Conservation (phyloP, 164 flowering plant species). For the Chloranthus sessilifolius region DNA sequence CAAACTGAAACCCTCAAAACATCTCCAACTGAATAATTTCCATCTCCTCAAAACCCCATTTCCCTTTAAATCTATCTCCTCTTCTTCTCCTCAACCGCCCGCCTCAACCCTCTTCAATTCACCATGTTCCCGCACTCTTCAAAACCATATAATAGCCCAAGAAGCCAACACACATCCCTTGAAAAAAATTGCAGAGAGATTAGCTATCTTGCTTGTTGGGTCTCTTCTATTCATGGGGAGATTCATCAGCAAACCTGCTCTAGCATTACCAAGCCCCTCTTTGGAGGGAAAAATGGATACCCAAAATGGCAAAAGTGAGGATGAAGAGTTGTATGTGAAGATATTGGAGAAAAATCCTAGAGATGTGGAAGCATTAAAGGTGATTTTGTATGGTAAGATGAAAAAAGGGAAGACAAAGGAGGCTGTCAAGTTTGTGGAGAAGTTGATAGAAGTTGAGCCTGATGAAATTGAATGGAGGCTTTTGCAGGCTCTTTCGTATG, state of each 20-base stretch:
- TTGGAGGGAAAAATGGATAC: constrained; percentile 21
- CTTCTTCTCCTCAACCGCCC: not conserved
- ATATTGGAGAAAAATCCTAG: constrained; percentile 59
- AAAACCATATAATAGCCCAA: not conserved
- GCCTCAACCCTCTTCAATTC: not conserved
- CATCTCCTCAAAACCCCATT: not conserved
- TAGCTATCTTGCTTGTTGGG: constrained; percentile 49
- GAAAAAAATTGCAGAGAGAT: constrained; percentile 25
- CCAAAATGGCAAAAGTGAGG: constrained; percentile 26
- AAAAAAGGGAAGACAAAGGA: constrained; percentile 60
- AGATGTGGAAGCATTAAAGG: constrained; percentile 72
- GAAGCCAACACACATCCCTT: constrained; percentile 15
- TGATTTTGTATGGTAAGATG: constrained; percentile 67
- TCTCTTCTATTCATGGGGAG: constrained; percentile 49
- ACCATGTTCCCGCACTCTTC: not conserved
- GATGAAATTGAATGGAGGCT: constrained; percentile 89
- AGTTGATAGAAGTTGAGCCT: constrained; percentile 64
- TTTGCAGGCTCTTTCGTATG: constrained; percentile 76
- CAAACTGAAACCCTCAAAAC: no score
- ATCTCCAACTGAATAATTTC: not conserved
- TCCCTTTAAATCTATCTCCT: not conserved
- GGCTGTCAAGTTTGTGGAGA: constrained; percentile 71
- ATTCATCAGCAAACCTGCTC: constrained; percentile 27
- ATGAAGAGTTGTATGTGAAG: constrained; percentile 53
- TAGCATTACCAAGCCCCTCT: constrained; percentile 24